Conservation (phyloP, 148 eudicot genomes). For the Chenopodium berlandieri region DNA sequence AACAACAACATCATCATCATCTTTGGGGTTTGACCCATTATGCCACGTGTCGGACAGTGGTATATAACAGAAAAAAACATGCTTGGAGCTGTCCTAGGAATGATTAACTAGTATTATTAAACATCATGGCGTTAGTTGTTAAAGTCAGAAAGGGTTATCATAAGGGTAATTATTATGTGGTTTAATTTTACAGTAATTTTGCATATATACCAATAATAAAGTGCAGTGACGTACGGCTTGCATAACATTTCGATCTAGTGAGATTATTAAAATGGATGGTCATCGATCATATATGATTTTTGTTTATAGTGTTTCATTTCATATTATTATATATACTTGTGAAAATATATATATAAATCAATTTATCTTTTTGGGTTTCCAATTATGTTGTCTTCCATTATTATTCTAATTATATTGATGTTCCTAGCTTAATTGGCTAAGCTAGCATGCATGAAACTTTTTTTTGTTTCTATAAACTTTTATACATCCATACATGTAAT, state of each 20-base stretch:
- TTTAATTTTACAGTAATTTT: slow-evolving; percentile 1
- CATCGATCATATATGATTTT: neutral
- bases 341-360: neutral
- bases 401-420: neutral
- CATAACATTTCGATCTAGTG: slow-evolving; percentile 1
- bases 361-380: neutral
- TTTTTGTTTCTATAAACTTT: slow-evolving; percentile 11
- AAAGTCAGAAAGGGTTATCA: slow-evolving; percentile 31
- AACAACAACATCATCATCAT: slow-evolving; percentile 24
- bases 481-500: slow-evolving; percentile 6
- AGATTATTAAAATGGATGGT: neutral
- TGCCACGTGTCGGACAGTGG: slow-evolving; percentile 38
- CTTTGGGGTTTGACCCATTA: slow-evolving; percentile 30
- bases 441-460: slow-evolving; percentile 4
- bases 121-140: slow-evolving; percentile 29
- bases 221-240: slow-evolving; percentile 26
- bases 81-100: neutral
- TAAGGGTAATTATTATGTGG: slow-evolving; percentile 28
- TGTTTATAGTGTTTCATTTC: too few relatives aligned
- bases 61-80: slow-evolving; percentile 27
- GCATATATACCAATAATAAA: slow-evolving; percentile 21
- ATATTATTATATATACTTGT: too few relatives aligned
- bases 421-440: neutral
- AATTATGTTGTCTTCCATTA: slow-evolving; percentile 21
- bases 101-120: slow-evolving; percentile 7